Base-by-base conservation (phyloP, 768 basidiomycete species). In the Termitomyces heimii region DNA sequence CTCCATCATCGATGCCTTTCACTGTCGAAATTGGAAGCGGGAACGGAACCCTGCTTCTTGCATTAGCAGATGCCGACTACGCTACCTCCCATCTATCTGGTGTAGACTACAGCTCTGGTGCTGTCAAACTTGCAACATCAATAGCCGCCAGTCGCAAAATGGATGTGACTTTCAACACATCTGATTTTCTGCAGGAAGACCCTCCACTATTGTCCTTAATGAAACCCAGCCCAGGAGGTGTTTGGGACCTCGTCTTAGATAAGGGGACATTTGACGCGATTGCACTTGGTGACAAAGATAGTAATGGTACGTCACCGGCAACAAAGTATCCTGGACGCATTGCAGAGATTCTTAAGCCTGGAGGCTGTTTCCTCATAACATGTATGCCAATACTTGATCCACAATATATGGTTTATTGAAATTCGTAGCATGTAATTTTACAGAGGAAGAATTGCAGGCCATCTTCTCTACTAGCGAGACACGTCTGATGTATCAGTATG, bases 231-330 rank as follows among this genome's bases (percentile, higher is more conserved):
- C 42, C 55, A 58, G 58, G 66, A 10, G 71, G 66, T 46, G 62
- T 62, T 34, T 94, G 91, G 91, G 88, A 92, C 65, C 70, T 92
- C 6, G 66, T 93, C 16, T 66, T 93, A 55, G 92, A 94, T 70
- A 94, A 94, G 68, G 92, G 92, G n/a, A 94, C 92, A 0, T 91
- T 84, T 65, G 92, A 94, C 64, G 90, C 92, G 5, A 92, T 93
- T 50, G 87, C 89, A 0, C 71, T 94, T 39, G 85, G 80, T 50
- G 76, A 77, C 54, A 84, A 82, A 65, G 83, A 85, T 42, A 75
- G 71, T 5, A 63, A 68, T 37, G 88, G 85, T 22, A 67, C 62
- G 42, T 73, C 78, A 1, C 85, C 86, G 1, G 80, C 79, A 0
- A 70, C 75, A n/a, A 67, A 64, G 18, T 93, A 94, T 67, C 88